phyloP scores from a whole-genome alignment of 192 early-diverging fungal genomes.

The Backusella parvicylindrica region DNA sequence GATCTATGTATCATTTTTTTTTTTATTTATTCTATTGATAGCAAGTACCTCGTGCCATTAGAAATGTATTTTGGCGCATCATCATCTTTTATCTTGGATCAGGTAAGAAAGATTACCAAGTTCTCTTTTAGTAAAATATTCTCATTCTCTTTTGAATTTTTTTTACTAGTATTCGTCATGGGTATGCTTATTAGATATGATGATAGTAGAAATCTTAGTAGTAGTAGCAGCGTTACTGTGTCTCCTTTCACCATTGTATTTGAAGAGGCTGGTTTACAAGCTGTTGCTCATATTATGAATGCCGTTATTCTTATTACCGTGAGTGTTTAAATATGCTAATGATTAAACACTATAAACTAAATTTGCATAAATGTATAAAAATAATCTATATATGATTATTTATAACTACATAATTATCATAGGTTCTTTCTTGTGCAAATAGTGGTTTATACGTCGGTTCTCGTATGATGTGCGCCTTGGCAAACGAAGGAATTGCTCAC shows the following conservation, averaged over 20 bases:
- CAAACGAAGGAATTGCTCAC: conserved; percentile 77
- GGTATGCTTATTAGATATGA: conserved; percentile 69
- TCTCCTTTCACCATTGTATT: conserved; percentile 73
- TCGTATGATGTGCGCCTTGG: conserved; percentile 76
- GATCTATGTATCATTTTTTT: conserved; percentile 39
- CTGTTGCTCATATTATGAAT: conserved; percentile 67
- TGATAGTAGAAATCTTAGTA: conserved; percentile 46
- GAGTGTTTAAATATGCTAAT: not conserved
- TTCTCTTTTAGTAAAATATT: conserved; percentile 25
- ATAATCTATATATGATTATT: not conserved
- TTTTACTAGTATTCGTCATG: conserved; percentile 60
- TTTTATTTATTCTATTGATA: conserved; percentile 45
- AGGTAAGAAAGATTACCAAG: conserved; percentile 64
- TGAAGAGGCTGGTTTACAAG: conserved; percentile 50
- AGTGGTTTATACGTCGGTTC: conserved; percentile 82
- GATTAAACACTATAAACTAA: not conserved
- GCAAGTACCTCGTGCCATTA: conserved; percentile 63
- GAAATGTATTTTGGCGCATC: conserved; percentile 79
- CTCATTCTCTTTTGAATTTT: conserved; percentile 41
- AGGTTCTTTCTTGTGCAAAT: conserved; percentile 51
- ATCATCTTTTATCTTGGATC: conserved; percentile 35
- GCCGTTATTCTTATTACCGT: conserved; percentile 66
- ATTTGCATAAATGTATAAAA: not conserved
- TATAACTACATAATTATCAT: not conserved
- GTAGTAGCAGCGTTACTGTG: conserved; percentile 40